Evolutionary conservation across 1,284 basidiomycete genomes (phyloP), one percentile per base, ranked within the genome.

Genomic region (Apiotrichum montevideense): DNA sequence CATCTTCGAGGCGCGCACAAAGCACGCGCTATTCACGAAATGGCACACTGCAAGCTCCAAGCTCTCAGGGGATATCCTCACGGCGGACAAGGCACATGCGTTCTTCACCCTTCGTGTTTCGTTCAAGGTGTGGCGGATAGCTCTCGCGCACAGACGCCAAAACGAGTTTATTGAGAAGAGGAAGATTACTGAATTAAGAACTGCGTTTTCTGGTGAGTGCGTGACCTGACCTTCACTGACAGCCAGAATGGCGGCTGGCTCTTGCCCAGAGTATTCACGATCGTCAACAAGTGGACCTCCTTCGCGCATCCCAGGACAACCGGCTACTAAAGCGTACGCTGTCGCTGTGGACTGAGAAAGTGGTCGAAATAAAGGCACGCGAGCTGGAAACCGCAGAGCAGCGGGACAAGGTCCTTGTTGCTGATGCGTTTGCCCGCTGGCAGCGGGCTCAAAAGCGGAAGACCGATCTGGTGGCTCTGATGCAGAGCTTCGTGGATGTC

Each of bases 301-400:
- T 70, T 50, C 58, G 56, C 7, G 43, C 35, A 7, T 32, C 43
- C 34, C 49, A 53, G 46, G 57, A 67, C 52, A 56, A 58, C 59
- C 59, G 57, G 2, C 42, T 64, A 6, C 32, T 67, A n/a, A 51
- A 55, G 7, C 39, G 21, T 0, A 39, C 49, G 13, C 57, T 73
- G 6, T 52, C 58, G 0, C 56, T 54, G 11, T 74, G 72, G 72
- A 71, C 70, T 2, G 59, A 60, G 10, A 59, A 67, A 7, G 68
- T 74, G 35, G 61, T 75, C 4, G 66, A 67, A 43, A 56, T 74
- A 57, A 74, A 75, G 57, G 64, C 71, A 11, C 65, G 66, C 2
- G 70, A 75, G 54, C 56, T 72, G 2, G 65, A 68, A 34, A 62
- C 68, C 1, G 55, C 64, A 0, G 65, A 69, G 40, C 56, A 63